phyloP scores from a whole-genome alignment of 2,329 filamentous ascomycete genomes.

The Scolecobasidium constrictum region DNA sequence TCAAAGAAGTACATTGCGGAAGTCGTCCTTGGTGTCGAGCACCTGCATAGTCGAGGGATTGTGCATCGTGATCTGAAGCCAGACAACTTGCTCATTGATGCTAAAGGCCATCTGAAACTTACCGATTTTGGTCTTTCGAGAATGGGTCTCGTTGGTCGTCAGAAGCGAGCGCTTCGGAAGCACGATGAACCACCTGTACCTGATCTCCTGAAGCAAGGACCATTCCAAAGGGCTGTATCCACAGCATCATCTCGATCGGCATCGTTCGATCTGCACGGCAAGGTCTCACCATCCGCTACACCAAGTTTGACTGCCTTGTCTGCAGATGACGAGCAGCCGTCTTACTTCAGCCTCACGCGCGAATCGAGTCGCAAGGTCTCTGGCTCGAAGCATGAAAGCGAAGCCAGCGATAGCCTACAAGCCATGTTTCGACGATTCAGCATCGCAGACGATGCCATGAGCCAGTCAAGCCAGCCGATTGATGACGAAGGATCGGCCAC shows the following conservation, averaged over 20 bases:
- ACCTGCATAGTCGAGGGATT: slow-evolving; percentile 87
- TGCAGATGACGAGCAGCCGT: slow-evolving; percentile 65
- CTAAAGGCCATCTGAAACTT: slow-evolving; percentile 90
- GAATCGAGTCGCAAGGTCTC: slow-evolving; percentile 55
- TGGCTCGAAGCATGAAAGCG: slow-evolving; percentile 82
- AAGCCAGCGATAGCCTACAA: slow-evolving; percentile 74
- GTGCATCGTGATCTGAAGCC: slow-evolving; percentile 96
- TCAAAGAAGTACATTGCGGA: slow-evolving; percentile 95
- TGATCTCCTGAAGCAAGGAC: slow-evolving; percentile 83
- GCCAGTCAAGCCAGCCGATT: slow-evolving; percentile 42
- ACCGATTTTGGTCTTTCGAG: slow-evolving; percentile 96
- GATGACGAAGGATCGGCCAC: slow-evolving; percentile 63
- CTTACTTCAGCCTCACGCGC: slow-evolving; percentile 75
- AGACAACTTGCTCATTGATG: slow-evolving; percentile 93
- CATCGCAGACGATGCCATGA: slow-evolving; percentile 50
- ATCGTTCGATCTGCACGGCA: slow-evolving; percentile 78
- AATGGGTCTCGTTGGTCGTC: slow-evolving; percentile 92
- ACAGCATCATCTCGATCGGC: slow-evolving; percentile 84
- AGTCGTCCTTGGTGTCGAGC: slow-evolving; percentile 92
- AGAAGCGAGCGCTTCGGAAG: slow-evolving; percentile 79
- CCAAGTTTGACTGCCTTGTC: slow-evolving; percentile 72
- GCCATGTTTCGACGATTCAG: slow-evolving; percentile 69
- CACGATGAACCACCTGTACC: slow-evolving; percentile 69
- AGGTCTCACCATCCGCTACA: slow-evolving; percentile 71
- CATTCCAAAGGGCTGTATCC: slow-evolving; percentile 77